phyloP scores from a whole-genome alignment of 2,329 filamentous ascomycete genomes.

The Aspergillus tanneri region DNA sequence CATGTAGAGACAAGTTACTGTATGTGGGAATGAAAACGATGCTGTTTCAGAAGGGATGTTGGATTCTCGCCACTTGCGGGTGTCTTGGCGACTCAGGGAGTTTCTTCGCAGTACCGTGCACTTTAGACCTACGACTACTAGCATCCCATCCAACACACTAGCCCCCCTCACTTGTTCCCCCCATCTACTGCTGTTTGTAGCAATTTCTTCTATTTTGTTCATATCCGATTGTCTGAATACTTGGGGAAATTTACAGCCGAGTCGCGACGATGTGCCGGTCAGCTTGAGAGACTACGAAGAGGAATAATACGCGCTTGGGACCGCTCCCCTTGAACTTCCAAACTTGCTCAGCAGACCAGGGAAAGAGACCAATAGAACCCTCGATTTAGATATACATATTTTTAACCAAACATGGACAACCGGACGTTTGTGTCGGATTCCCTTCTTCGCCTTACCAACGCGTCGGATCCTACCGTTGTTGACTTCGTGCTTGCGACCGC shows the following conservation, averaged over 20 bases:
- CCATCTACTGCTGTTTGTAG: background rate
- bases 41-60: too few relatives aligned
- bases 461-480: constrained; percentile 55
- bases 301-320: background rate
- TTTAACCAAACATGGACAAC: constrained; percentile 40
- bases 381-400: background rate
- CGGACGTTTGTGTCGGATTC: constrained; percentile 50
- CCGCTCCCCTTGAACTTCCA: background rate
- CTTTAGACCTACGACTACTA: too few relatives aligned
- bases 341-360: background rate
- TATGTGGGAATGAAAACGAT: too few relatives aligned
- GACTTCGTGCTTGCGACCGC: constrained; percentile 59
- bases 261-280: background rate
- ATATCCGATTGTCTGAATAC: too few relatives aligned
- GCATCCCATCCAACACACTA: background rate
- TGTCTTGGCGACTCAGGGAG: constrained; percentile 16
- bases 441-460: constrained; percentile 54
- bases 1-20: background rate
- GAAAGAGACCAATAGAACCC: background rate
- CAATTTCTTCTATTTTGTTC: background rate
- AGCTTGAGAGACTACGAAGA: background rate
- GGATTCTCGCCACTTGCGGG: constrained; percentile 2
- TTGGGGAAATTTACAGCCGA: too few relatives aligned
- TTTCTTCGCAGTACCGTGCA: constrained; percentile 7
- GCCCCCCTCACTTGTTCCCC: background rate